These are phyloP conservation scores for Collybiopsis luxurians DNA, from an alignment of 768 basidiomycete species.

Conservation along the genomic window DNA sequence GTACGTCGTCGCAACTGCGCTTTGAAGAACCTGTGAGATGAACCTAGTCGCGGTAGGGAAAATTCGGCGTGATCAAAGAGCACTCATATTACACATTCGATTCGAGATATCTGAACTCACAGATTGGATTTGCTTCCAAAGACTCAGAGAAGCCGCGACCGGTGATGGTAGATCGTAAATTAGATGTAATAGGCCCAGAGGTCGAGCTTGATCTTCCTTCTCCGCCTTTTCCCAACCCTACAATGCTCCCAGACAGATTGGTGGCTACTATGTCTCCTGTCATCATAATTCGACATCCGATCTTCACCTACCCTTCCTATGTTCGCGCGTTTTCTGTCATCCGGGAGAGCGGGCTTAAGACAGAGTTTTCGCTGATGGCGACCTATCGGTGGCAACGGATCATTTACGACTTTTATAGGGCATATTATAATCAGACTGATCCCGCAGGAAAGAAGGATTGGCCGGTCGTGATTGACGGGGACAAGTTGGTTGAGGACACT, in stretches of 20 bases:
- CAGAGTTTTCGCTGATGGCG: background rate
- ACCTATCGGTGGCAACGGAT: background rate
- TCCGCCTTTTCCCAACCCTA: constrained; percentile 6
- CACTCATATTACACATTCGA: background rate
- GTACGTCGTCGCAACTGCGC: background rate
- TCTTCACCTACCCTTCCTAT: background rate
- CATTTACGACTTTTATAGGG: too few relatives aligned
- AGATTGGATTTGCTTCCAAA: background rate
- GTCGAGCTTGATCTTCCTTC: too few relatives aligned
- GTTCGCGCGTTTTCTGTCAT: background rate
- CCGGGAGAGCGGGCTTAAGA: background rate
- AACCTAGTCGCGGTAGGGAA: background rate
- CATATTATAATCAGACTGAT: too few relatives aligned
- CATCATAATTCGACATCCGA: constrained; percentile 6
- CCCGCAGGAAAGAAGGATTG: too few relatives aligned
- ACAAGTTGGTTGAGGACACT: constrained; percentile 5
- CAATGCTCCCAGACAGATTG: constrained; percentile 2
- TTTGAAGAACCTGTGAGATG: background rate
- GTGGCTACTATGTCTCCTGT: background rate
- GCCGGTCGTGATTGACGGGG: too few relatives aligned
- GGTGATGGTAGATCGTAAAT: background rate
- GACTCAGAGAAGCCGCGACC: background rate
- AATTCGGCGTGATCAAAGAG: background rate
- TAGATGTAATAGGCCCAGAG: background rate
- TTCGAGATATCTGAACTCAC: background rate